Evolutionary conservation across 1,139 yeast genomes (phyloP).

Genomic region (Geotrichum candidum): DNA sequence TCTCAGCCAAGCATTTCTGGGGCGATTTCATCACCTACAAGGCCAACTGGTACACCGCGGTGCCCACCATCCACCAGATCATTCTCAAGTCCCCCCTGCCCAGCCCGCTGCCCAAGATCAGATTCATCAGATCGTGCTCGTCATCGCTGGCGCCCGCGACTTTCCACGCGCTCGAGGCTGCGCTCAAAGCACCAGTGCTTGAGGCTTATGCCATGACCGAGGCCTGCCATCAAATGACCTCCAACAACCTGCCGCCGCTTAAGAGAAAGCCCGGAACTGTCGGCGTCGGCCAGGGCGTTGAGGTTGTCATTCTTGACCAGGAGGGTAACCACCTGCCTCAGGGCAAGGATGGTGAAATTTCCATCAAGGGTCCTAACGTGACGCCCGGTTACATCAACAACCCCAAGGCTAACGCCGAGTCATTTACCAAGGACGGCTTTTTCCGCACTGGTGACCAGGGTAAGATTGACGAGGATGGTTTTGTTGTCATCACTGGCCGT

Average conservation of each 20-base stretch:
- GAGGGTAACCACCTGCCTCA: conserved; percentile 42
- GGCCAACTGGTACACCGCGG: conserved; percentile 68
- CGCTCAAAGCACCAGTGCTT: conserved; percentile 56
- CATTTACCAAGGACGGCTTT: conserved; percentile 51
- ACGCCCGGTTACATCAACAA: conserved; percentile 68
- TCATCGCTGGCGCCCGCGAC: conserved; percentile 61
- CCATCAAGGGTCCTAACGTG: conserved; percentile 57
- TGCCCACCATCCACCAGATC: conserved; percentile 65
- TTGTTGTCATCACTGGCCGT: conserved; percentile 55
- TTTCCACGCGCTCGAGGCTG: conserved; percentile 48
- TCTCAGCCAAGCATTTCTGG: conserved; percentile 58
- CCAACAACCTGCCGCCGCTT: conserved; percentile 60
- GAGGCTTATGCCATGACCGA: conserved; percentile 81
- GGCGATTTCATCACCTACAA: conserved; percentile 42
- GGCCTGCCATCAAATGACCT: conserved; percentile 66
- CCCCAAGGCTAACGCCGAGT: conserved; percentile 57
- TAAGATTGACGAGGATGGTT: conserved; percentile 51
- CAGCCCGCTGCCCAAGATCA: conserved; percentile 43
- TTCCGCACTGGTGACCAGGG: conserved; percentile 76
- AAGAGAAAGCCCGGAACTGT: conserved; percentile 62
- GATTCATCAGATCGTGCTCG: conserved; percentile 65
- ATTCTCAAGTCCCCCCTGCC: conserved; percentile 49
- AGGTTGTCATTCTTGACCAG: conserved; percentile 50
- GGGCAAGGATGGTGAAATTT: conserved; percentile 59
- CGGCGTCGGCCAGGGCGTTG: conserved; percentile 64